Evolutionary conservation across 169 alveolate species (phyloP), one percentile per base, ranked within the genome.

Genomic region (Plasmodium yoelii): DNA sequence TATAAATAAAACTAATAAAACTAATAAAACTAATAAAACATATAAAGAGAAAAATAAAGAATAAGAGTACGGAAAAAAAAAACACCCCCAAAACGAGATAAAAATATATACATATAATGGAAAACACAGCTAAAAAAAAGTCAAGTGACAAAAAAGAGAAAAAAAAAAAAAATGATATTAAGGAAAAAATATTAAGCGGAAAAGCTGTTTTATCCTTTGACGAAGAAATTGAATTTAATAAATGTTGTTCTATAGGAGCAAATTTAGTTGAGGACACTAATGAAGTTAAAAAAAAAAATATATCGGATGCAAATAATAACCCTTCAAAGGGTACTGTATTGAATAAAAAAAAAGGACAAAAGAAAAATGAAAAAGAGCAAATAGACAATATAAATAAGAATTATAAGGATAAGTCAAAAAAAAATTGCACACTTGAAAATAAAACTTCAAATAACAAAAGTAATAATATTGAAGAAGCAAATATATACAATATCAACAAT

Each of bases 161-260:
- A 60, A 73, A 73, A 24, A 73, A 73, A 28, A 28, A 60, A 24
- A 59, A 73, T 28, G 80, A 77, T 28, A 56, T 77, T 26, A 77
- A 77, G 57, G 89, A 77, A 60, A 51, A 49, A 44, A 34, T 77
- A 13, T 55, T 64, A 68, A 77, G 60, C 46, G 77, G 69, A 19
- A 56, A 49, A 49, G 10, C 75, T 26, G 89, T 77, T 46, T 44
- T 77, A 12, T 77, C 70, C 63, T 77, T 77, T 42, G 89, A 77
- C 15, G 89, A 77, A 77, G 89, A 77, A 47, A 77, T 77, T 77
- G 89, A 64, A 49, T 77, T 77, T 69, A 61, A 77, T 69, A 53
- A 77, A 19, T 64, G 89, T 24, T n/a, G 73, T 49, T 24, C 68
- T 22, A 56, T 77, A 55, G 42, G 49, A 5, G 69, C 72, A 28